Conservation (phyloP, 2,329 filamentous ascomycete species). For the Penicillium sp. region DNA sequence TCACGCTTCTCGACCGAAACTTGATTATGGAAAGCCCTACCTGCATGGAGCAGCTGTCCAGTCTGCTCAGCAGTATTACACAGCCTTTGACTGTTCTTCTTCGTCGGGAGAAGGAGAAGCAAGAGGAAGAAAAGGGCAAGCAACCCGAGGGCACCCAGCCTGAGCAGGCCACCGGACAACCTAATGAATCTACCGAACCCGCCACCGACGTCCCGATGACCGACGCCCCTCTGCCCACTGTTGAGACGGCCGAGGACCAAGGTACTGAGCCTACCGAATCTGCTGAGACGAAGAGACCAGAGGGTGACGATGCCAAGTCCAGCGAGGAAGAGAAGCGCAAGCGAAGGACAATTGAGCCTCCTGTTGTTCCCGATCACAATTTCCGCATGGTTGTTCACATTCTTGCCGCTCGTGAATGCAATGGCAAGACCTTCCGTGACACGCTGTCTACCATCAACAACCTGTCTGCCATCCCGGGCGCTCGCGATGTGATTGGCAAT, state of each 20-base stretch:
- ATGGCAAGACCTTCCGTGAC: conserved; percentile 95
- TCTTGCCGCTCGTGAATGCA: conserved; percentile 92
- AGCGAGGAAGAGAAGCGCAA: conserved; percentile 52
- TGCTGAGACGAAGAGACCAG: conserved; percentile 21
- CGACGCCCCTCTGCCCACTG: conserved; percentile 35
- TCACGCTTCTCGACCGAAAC: conserved; percentile 85
- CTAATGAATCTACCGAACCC: conserved; percentile 25
- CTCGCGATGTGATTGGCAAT: conserved; percentile 86
- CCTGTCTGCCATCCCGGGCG: conserved; percentile 84
- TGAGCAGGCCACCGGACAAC: conserved; percentile 23
- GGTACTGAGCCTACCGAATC: conserved; percentile 7
- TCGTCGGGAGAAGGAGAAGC: conserved; percentile 77
- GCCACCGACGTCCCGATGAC: conserved; percentile 40
- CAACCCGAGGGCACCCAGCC: conserved; percentile 29
- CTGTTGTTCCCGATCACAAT: conserved; percentile 83
- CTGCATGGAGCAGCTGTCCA: conserved; percentile 91
- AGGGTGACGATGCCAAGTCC: conserved; percentile 26
- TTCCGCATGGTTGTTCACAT: conserved; percentile 94
- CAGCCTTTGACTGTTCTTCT: conserved; percentile 78
- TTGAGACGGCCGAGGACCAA: conserved; percentile 31
- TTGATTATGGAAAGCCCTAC: conserved; percentile 95
- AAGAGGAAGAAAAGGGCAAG: conserved; percentile 44
- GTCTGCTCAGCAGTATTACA: conserved; percentile 83
- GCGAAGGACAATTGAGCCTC: conserved; percentile 69
- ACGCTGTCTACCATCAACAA: conserved; percentile 99